These are phyloP conservation scores for Metschnikowia lochheadii DNA, from an alignment of 805 yeast species.

Conservation along the genomic window DNA sequence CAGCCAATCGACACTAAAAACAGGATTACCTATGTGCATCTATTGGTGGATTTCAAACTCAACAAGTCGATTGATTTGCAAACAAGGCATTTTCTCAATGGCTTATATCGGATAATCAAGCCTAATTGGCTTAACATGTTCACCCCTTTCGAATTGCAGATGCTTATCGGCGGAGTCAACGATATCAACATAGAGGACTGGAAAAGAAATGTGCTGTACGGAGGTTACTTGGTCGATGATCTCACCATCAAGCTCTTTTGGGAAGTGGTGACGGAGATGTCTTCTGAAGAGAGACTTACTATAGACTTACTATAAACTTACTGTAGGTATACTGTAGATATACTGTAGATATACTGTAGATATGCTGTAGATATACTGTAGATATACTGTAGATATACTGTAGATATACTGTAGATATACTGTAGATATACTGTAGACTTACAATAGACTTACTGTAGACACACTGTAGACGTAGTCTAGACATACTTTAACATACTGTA, in stretches of 20 bases:
- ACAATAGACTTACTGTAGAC: too few species aligned
- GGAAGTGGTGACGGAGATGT: constrained; percentile 70
- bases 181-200: constrained; percentile 73
- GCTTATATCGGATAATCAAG: constrained; percentile 64
- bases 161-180: constrained; percentile 66
- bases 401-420: too few species aligned
- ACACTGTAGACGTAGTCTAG: too few species aligned
- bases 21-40: constrained; percentile 68
- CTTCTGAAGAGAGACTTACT: constrained; percentile 56
- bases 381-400: too few species aligned
- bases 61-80: constrained; percentile 59
- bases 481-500: too few species aligned
- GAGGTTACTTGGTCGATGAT: constrained; percentile 50
- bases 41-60: constrained; percentile 73
- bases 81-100: constrained; percentile 60
- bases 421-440: too few species aligned
- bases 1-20: constrained; percentile 57
- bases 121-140: constrained; percentile 81
- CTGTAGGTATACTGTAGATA: too few species aligned
- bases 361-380: too few species aligned
- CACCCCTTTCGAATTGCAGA: constrained; percentile 77
- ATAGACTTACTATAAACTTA: too few species aligned
- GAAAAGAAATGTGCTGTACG: constrained; percentile 51
- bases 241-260: constrained; percentile 65
- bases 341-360: too few species aligned